Evolutionary conservation across 2,329 filamentous ascomycete species (phyloP), one percentile per base, ranked within the genome.

Genomic region (Microdochium nivale): DNA sequence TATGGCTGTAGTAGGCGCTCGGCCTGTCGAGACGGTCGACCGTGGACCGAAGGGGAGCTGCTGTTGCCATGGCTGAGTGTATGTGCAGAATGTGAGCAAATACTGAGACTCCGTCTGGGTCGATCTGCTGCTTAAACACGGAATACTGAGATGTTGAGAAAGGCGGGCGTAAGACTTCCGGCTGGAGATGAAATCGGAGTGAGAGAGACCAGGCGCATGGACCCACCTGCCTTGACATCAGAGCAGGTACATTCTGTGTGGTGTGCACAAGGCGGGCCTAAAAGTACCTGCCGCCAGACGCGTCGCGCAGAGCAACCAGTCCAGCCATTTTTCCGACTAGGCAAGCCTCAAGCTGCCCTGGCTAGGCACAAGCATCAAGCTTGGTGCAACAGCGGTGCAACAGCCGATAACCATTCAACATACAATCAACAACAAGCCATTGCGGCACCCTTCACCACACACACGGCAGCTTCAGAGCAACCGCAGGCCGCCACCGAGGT

Each of bases 11-110:
- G 74, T 99, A 99, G 62, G 92, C 91, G 67, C 92, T 97, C 19
- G 94, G 92, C 70, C 86, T 87, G 71, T 99, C 94, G 56, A 99
- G 82, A 55, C 94, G 81, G 49, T 97, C 92, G 56, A 97, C 88
- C 7, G 94, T 97, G 67, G 78, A 84, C 64, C 81, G 74, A 65
- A 44, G 66, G 68, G 52, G 68, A 64, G 54, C 68, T 67, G 79
- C 81, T 80, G 14, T 53, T 60, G 54, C 60, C 24, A 30, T 40
- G 21, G n/a, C 49, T 49, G 4, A 11, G 19, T 3, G 14, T 24
- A 7, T 21, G 16, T 23, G 14, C 19, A 19, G 5, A 10, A 5
- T 44, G 21, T 44, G 40, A 44, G 8, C 16, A 11, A 19, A 23
- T 19, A 7, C 16, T 44, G 40, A 44, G 19, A 7, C 40, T 23